Base-by-base conservation (phyloP, 305 asterid genomes). In the Nicotiana rustica region DNA sequence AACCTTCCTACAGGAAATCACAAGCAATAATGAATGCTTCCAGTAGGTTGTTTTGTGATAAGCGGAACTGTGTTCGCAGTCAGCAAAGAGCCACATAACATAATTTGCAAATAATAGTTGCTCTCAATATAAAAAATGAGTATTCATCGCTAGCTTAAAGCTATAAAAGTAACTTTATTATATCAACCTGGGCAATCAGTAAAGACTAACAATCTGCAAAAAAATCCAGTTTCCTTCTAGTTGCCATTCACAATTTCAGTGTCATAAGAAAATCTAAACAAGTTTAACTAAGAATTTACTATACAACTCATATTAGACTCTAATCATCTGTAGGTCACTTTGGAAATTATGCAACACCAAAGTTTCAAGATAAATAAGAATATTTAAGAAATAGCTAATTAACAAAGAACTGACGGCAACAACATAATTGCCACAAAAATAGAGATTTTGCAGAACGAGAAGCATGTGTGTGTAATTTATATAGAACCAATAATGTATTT, bases 1-100 rank as follows among this genome's bases (percentile, higher is more conserved):
- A 81, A 95, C 95, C 86, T 95, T 95, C 89, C 98, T 95, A 85
- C 77, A 84, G 87, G 64, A 56, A 79, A 60, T 84, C 38, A 59
- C 19, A 59, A 35, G 61, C 33, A 83, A 31, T 10, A 36, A 21
- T 80, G 55, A 67, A 80, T 14, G 25, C 73, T 35, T 73, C 64
- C 68, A 67, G 18, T 73, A 25, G 41, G 79, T 73, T 49, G 44
- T 73, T 19, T 49, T 25, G 41, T 3, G 38, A 73, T 7, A 49
- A 73, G 64, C 4, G 4, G 52, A 49, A 49, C 4, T 4, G 9
- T 73, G 62, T 49, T 73, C 6, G 49, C 62, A 73, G 36, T 25
- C 64, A 49, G 6, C 38, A 71, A 71, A 49, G 64, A 49, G 25
- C 44, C 79, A 10, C 79, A 7, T 5, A 73, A 61, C 79, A 21